Percentiles rank a stretch among this genome's conserved stretches.
phyloP scores from a whole-genome alignment of 2,329 filamentous ascomycete genomes.

The Epichloe brachyelytri region DNA sequence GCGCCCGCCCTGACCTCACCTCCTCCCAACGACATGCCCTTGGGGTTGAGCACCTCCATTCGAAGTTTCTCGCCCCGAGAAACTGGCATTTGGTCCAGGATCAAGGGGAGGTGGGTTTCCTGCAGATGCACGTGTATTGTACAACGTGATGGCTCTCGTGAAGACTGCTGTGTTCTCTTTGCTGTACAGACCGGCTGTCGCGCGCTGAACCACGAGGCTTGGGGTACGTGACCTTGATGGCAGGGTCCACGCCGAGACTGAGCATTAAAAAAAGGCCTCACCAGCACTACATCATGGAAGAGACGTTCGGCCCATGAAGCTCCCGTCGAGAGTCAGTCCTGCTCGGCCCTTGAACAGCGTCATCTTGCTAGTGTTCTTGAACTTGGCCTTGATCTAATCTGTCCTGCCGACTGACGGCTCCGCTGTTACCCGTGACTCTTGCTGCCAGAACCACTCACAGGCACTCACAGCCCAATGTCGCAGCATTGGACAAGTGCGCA shows the following conservation, averaged over 20 bases:
- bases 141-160: conserved; percentile 30
- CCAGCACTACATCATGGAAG: conserved; percentile 41
- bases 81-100: conserved; percentile 45
- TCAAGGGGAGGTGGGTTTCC: conserved; percentile 26
- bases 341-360: conserved; percentile 38
- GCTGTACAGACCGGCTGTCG: conserved; percentile 34
- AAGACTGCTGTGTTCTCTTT: conserved; percentile 37
- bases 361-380: conserved; percentile 39
- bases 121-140: conserved; percentile 30
- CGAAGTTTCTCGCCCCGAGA: conserved; percentile 42
- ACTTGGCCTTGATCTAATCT: conserved; percentile 27
- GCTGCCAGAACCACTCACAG: not conserved
- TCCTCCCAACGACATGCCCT: conserved; percentile 28
- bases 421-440: not conserved
- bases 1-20: conserved; percentile 21
- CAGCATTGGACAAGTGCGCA: not conserved
- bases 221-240: conserved; percentile 37
- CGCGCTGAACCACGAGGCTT: conserved; percentile 37
- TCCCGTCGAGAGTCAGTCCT: conserved; percentile 43
- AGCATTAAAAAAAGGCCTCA: conserved; percentile 31
- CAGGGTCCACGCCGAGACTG: conserved; percentile 42
- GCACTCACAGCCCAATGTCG: too few species aligned
- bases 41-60: conserved; percentile 34
- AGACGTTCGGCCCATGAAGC: conserved; percentile 40
- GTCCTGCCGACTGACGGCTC: not conserved